These are phyloP conservation scores for Lodderomyces parapsilosis DNA, from an alignment of 1,139 yeast species.

Conservation along the genomic window DNA sequence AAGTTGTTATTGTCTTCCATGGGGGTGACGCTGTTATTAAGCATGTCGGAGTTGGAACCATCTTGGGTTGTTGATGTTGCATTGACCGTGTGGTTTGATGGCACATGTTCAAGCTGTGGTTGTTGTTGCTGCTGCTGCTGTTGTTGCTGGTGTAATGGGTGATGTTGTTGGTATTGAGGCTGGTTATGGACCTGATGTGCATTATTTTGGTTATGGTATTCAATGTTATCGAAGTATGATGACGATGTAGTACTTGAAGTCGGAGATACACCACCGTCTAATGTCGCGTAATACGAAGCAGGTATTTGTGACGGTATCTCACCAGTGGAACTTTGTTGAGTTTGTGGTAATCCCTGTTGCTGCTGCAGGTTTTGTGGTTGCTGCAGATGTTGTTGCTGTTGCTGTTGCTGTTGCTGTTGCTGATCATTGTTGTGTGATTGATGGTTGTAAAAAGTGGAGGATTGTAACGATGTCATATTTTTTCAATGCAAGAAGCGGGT, in stretches of 20 bases:
- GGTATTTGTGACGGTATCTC: conserved; percentile 2
- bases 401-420: neutral
- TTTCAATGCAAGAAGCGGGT: too few species aligned
- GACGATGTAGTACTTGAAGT: conserved; percentile 6
- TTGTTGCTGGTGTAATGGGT: conserved; percentile 1
- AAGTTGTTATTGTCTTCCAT: conserved; percentile 1
- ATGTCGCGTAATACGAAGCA: neutral
- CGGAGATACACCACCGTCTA: conserved; percentile 2
- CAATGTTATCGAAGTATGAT: conserved; percentile 4
- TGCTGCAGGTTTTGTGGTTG: conserved; percentile 2
- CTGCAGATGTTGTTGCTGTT: neutral
- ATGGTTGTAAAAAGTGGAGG: conserved; percentile 5
- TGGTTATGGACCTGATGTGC: neutral
- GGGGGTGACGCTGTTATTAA: neutral
- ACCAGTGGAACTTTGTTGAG: neutral
- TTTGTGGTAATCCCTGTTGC: neutral
- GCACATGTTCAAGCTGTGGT: conserved; percentile 1
- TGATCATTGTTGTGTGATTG: conserved; percentile 2
- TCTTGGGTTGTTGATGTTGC: neutral
- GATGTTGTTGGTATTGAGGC: conserved; percentile 1
- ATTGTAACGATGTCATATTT: conserved; percentile 6
- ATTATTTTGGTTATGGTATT: conserved; percentile 1
- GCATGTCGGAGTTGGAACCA: neutral
- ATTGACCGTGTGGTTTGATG: neutral
- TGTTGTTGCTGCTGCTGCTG: conserved; percentile 4